These are phyloP conservation scores for Brasilioporus rufonigricans DNA, from an alignment of 768 basidiomycete genomes.

Conservation along the genomic window DNA sequence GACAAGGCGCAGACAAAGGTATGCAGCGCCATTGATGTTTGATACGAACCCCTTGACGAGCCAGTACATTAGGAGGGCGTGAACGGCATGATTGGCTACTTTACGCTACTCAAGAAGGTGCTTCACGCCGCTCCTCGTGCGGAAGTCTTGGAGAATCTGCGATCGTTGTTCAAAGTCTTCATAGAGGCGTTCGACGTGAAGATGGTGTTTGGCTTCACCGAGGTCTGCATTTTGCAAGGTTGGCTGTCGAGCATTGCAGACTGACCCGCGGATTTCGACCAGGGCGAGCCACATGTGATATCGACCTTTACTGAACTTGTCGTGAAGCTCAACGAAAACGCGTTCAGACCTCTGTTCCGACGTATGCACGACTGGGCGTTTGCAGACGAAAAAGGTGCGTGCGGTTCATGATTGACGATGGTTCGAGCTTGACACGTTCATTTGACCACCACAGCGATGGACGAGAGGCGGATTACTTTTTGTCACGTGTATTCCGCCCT, in stretches of 20 bases:
- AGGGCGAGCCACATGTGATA: constrained; percentile 58
- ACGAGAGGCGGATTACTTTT: constrained; percentile 64
- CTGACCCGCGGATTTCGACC: not conserved
- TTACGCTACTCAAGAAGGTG: constrained; percentile 63
- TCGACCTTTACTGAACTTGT: constrained; percentile 85
- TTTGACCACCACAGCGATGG: constrained; percentile 19
- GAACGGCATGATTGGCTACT: constrained; percentile 44
- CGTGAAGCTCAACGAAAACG: constrained; percentile 87
- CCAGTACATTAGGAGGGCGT: constrained; percentile 20
- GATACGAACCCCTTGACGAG: not conserved
- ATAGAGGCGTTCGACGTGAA: constrained; percentile 70
- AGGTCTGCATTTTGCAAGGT: constrained; percentile 23
- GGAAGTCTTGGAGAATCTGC: constrained; percentile 63
- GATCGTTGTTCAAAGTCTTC: constrained; percentile 73
- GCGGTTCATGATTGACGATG: not conserved
- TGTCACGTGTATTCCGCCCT: constrained; percentile 70
- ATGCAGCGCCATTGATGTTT: not conserved
- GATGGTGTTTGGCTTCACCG: constrained; percentile 23
- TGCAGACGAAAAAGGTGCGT: constrained; percentile 48
- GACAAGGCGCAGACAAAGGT: constrained; percentile 38
- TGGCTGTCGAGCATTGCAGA: not conserved
- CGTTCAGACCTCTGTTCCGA: constrained; percentile 90
- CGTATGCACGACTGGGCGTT: constrained; percentile 96
- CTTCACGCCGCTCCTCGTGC: constrained; percentile 63
- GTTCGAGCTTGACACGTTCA: not conserved